Base-by-base conservation (phyloP, 2,329 filamentous ascomycete genomes). In the Cladosporium sphaerospermum region DNA sequence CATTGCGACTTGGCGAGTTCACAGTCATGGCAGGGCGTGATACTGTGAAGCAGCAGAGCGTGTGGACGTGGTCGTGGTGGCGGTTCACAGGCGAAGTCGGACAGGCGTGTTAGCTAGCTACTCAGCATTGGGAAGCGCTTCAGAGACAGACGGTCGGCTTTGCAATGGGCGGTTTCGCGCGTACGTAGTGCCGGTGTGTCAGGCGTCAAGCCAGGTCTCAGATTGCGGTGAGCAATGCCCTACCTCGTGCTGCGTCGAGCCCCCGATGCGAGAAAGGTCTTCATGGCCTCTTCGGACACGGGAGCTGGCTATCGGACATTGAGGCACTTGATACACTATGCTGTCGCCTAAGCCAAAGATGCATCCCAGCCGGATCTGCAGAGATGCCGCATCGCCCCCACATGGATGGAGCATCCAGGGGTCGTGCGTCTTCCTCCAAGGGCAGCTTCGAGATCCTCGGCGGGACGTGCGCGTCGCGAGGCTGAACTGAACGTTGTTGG, bases 11-110 rank as follows among this genome's bases (percentile, higher is more conserved):
- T 4, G 46, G 43, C n/a, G 36, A 19, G 23, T 49, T 52, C 28
- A 46, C 34, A n/a, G 53, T 54, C 53, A 54, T 54, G 43, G 34
- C 36, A 39, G 14, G 23, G 36, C 36, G 36, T 14, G 23, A 5
- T 28, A 5, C 23, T 28, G 7, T 28, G 23, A 28, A 28, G 23
- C 23, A 28, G 23, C 23, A 39, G 13, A 13, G n/a, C n/a, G 36
- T 39, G 36, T 11, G 5, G 34, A 11, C n/a, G n/a, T 8, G n/a
- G n/a, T 39, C n/a, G 36, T 14, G 14, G 36, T 39, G n/a, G 36
- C 8, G n/a, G 36, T n/a, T n/a, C 4, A 14, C 10, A 14, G n/a
- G n/a, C 36, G n/a, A 39, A 11, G 36, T 39, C 13, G 36, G 16
- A 13, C 36, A 39, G 36, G 16, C 36, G 36, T 39, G 36, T 28